A percentile compares a stretch with the other conserved stretches of the same genome.
These are phyloP conservation scores for Fusarium praegraminearum DNA, from an alignment of 2,329 filamentous ascomycete genomes.

Conservation along the genomic window DNA sequence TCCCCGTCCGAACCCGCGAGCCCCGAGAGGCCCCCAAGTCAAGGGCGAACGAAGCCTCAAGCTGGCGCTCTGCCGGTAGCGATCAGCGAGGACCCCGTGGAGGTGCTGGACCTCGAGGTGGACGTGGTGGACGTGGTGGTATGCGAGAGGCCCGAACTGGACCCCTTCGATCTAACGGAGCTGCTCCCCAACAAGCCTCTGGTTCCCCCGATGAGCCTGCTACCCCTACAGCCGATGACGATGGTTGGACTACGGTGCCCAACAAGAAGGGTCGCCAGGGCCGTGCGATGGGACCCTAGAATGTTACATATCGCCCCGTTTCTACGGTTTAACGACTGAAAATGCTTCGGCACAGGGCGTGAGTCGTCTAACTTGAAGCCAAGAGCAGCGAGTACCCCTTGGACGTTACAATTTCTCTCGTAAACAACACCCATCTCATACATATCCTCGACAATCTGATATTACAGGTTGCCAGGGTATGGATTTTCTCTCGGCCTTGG, in stretches of 20 bases:
- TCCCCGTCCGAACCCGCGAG: conserved; percentile 56
- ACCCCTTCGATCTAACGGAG: conserved; percentile 63
- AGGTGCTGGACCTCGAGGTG: conserved; percentile 59
- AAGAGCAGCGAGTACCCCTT: conserved; percentile 38
- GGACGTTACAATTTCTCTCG: conserved; percentile 33
- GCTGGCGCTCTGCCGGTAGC: conserved; percentile 68
- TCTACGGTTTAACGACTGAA: conserved; percentile 53
- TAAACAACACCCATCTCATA: conserved; percentile 41
- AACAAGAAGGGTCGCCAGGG: conserved; percentile 56
- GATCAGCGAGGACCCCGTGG: conserved; percentile 63
- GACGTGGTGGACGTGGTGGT: conserved; percentile 55
- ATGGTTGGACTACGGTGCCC: conserved; percentile 72
- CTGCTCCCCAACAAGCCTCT: conserved; percentile 55
- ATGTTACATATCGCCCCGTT: conserved; percentile 53
- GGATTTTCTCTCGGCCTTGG: conserved; percentile 37
- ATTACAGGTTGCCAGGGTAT: conserved; percentile 20
- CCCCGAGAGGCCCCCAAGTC: conserved; percentile 62
- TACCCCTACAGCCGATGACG: conserved; percentile 62
- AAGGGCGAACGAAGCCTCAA: conserved; percentile 68
- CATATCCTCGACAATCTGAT: conserved; percentile 27
- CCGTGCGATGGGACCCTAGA: conserved; percentile 49
- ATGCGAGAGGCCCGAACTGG: conserved; percentile 57
- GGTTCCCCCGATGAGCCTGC: conserved; percentile 50
- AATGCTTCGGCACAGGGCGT: conserved; percentile 49
- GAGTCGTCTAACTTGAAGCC: conserved; percentile 26